Percentiles rank a stretch among this genome's conserved stretches.
Conservation (phyloP, 768 basidiomycete species). For the Wakefieldia striispora region DNA sequence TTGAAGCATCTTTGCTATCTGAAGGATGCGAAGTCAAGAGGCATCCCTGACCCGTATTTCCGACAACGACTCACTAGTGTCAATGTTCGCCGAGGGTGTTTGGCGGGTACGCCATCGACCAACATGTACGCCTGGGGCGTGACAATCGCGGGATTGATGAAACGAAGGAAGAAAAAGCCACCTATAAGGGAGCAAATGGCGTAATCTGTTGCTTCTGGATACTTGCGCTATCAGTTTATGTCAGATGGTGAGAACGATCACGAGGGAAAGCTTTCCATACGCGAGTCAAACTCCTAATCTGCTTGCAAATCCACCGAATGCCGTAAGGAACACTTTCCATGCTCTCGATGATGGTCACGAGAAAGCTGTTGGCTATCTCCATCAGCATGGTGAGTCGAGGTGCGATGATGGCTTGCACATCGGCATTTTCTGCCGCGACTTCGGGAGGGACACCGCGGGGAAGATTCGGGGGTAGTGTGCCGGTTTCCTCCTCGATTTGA, state of each 20-base stretch:
- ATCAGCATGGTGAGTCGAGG: slow-evolving; percentile 98
- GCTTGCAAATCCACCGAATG: slow-evolving; percentile 99
- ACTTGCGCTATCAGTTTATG: slow-evolving; percentile 72
- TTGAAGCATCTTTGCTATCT: slow-evolving; percentile 99
- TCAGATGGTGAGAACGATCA: slow-evolving; percentile 7
- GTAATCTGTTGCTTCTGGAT: slow-evolving; percentile 97
- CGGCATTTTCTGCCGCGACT: slow-evolving; percentile 87
- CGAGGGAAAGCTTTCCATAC: slow-evolving; percentile 44
- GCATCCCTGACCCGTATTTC: neutral
- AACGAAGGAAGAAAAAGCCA: slow-evolving; percentile 99
- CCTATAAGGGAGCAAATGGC: slow-evolving; percentile 98
- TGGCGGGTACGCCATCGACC: slow-evolving; percentile 95
- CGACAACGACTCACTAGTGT: slow-evolving; percentile 62
- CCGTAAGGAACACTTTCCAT: slow-evolving; percentile 99
- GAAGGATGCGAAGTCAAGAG: slow-evolving; percentile 4
- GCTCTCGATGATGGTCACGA: slow-evolving; percentile 96
- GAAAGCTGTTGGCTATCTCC: slow-evolving; percentile 98
- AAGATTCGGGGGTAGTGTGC: slow-evolving; percentile 84
- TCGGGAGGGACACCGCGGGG: slow-evolving; percentile 94
- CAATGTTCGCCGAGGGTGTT: slow-evolving; percentile 93
- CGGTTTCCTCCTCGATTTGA: slow-evolving; percentile 97
- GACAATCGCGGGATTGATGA: slow-evolving; percentile 99
- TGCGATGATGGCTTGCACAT: slow-evolving; percentile 97
- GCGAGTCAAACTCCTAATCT: slow-evolving; percentile 93
- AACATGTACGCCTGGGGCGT: slow-evolving; percentile 99